Base-by-base conservation (phyloP, 2,329 filamentous ascomycete genomes). In the Diaporthe sp. region DNA sequence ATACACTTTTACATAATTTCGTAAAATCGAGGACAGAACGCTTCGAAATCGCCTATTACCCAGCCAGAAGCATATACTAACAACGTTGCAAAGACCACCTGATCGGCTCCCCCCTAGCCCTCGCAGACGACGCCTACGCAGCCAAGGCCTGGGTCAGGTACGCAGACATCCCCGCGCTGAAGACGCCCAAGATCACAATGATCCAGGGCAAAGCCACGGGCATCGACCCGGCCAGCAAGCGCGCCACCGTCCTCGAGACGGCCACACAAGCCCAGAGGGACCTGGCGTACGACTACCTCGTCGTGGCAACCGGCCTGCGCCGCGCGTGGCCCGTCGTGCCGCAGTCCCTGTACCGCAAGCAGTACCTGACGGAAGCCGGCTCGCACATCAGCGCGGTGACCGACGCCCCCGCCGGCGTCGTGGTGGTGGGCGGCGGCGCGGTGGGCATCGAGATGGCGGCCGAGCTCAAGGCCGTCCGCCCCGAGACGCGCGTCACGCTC, bases 401-500 rank as follows among this genome's bases (percentile, higher is more conserved):
- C 51, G 85, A 85, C 42, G 90, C 90, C 1, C 84, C 82, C 6
- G 91, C 90, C 0, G 90, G 95, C 1, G 89, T 94, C 0, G 88
- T 96, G 31, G 91, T 96, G n/a, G 94, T 94, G 25, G 94, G 94
- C 78, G 91, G 88, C 71, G 91, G 88, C 68, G 94, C 94, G 9
- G 94, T 96, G 1, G 94, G 94, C 12, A 92, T 96, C 73, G 94
- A 96, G 82, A 95, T 96, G 88, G 94, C 94, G 0, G 91, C 93
- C 1, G 94, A 97, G 84, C 86, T 96, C 72, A 96, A 95, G 83
- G 82, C 90, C 61, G 85, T 92, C 34, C 88, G 92, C 76, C 94
- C 94, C 0, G 80, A 89, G 15, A 85, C 91, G 72, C 89, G 89
- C 55, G 92, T 96, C n/a, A 94, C 91, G 1, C 88, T 97, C 1